phyloP scores from a whole-genome alignment of 768 basidiomycete genomes.

The Pleurotus giganteus region DNA sequence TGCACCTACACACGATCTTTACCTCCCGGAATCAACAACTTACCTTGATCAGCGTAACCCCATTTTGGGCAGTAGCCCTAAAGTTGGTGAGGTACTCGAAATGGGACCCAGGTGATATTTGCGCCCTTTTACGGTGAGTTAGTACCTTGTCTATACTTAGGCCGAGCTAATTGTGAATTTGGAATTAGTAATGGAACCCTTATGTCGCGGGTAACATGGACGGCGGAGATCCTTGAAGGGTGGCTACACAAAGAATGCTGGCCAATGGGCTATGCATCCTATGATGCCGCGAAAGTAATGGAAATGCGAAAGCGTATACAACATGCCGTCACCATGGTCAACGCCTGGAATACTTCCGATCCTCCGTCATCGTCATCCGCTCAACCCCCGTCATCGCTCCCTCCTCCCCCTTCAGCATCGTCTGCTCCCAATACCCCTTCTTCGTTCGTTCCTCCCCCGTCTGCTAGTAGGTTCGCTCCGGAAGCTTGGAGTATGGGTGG shows the following conservation, averaged over 20 bases:
- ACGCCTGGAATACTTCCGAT: conserved; percentile 15
- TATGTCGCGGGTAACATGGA: conserved; percentile 55
- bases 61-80: conserved; percentile 71
- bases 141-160: too few relatives aligned
- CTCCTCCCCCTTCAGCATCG: neutral
- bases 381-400: neutral
- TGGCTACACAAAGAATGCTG: conserved; percentile 61
- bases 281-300: conserved; percentile 39
- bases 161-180: too few relatives aligned
- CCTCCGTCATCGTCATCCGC: neutral
- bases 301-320: conserved; percentile 49
- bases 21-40: conserved; percentile 50
- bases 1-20: conserved; percentile 56
- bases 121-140: conserved; percentile 60
- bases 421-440: neutral
- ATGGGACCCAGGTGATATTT: conserved; percentile 64
- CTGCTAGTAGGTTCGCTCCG: neutral
- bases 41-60: conserved; percentile 57
- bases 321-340: conserved; percentile 44
- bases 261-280: conserved; percentile 60
- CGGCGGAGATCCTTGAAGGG: conserved; percentile 44
- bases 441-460: neutral
- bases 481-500: conserved; percentile 9
- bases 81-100: conserved; percentile 68
- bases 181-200: conserved; percentile 55